Conservation (phyloP, 2,329 filamentous ascomycete genomes). For the Paracoccidioides lutzii region DNA sequence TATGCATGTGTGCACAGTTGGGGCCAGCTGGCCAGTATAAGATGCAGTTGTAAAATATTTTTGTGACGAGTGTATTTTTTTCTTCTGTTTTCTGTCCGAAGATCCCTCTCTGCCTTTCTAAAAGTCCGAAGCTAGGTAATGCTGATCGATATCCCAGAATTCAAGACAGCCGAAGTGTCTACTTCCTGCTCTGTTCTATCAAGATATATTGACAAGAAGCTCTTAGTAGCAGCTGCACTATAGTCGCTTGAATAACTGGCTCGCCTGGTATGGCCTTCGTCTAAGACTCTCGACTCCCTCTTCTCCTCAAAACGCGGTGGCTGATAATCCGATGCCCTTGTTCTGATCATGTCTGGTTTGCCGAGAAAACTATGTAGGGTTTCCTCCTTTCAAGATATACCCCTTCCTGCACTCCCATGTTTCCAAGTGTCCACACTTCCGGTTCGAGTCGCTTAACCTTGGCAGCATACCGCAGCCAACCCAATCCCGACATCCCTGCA, state of each 20-base stretch:
- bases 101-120: constrained; percentile 47
- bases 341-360: background rate
- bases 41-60: constrained; percentile 4
- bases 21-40: background rate
- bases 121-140: constrained; percentile 59
- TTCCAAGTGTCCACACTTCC: background rate
- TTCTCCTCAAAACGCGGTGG: background rate
- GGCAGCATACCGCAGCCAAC: background rate
- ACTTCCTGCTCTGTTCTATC: constrained; percentile 50
- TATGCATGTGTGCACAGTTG: constrained; percentile 7
- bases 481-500: background rate
- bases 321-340: background rate
- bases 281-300: constrained; percentile 14
- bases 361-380: background rate
- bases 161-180: constrained; percentile 27
- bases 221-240: constrained; percentile 44
- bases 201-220: constrained; percentile 57
- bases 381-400: background rate
- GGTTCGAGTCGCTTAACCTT: background rate
- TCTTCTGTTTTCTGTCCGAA: constrained; percentile 19
- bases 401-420: background rate
- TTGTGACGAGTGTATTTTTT: constrained; percentile 22
- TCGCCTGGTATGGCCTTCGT: constrained; percentile 19
- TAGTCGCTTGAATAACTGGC: constrained; percentile 28
- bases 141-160: constrained; percentile 28